phyloP scores from a whole-genome alignment of 1,139 yeast genomes.

The Taphrina confusa region DNA sequence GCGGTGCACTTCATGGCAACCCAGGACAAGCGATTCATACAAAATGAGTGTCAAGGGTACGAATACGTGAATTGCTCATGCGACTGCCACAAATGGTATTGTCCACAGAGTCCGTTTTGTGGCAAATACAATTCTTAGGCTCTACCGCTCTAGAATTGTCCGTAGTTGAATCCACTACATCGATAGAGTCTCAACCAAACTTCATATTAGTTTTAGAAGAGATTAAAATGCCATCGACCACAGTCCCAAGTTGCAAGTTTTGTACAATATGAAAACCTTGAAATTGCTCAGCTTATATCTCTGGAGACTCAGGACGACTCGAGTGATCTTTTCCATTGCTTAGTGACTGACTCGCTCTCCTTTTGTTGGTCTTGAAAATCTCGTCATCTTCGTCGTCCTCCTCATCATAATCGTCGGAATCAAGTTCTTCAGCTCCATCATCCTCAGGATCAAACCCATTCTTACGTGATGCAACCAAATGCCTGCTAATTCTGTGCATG shows the following conservation, averaged over 20 bases:
- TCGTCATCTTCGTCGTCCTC: background rate
- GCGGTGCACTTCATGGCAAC: background rate
- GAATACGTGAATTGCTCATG: background rate
- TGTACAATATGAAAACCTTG: no score
- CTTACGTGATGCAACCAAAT: conserved; percentile 6
- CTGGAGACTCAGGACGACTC: background rate
- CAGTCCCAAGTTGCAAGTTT: no score
- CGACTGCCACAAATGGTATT: conserved; percentile 1
- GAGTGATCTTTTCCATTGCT: no score
- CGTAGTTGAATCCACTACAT: no score
- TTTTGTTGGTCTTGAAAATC: no score
- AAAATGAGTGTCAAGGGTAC: background rate
- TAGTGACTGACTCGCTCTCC: no score
- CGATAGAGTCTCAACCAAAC: no score
- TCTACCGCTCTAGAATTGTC: no score
- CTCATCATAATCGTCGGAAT: background rate
- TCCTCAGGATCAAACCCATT: conserved; percentile 8
- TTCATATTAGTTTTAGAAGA: no score
- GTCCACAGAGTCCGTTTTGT: background rate
- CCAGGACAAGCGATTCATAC: background rate
- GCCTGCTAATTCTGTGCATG: conserved; percentile 22
- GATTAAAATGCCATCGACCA: no score
- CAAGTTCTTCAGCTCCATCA: background rate
- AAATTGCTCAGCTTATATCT: no score
- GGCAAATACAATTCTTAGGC: background rate